Evolutionary conservation across 2,329 filamentous ascomycete genomes (phyloP), one percentile per base, ranked within the genome.

Genomic region (Nothophaeocryptopus gaeumannii): DNA sequence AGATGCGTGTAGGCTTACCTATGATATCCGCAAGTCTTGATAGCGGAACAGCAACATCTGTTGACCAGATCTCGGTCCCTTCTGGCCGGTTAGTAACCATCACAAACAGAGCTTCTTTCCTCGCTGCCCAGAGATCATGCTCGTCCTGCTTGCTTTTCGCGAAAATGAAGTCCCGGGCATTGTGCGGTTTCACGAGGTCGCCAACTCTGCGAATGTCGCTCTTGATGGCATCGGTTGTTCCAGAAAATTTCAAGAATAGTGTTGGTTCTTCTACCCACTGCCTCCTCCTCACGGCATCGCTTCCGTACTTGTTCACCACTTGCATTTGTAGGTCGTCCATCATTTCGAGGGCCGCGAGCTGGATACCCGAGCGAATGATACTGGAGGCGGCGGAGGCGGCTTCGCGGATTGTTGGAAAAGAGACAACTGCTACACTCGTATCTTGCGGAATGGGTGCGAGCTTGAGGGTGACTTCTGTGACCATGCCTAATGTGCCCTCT

Each of bases 281-380:
- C 12, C 83, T 84, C 7, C 81, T 78, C 0, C 86, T 89, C 3
- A 82, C 81, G 1, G 86, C 85, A 9, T 85, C 81, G 41, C 54
- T 59, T 5, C 57, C 57, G 31, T 58, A 47, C 45, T 83, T 75
- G 70, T 93, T 93, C 64, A 93, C 84, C 0, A 92, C 86, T 56
- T 76, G 79, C 88, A 93, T 93, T 69, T 59, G 87, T 3, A 92
- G 85, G 50, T 93, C 88, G 64, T 93, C 88, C 86, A 93, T 89
- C 59, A 93, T 83, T 70, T 93, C 88, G 81, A 91, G 85, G 3
- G 85, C 85, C 0, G 84, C 86, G 5, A 91, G 78, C 0, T 85
- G 86, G 3, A 90, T 76, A 0, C 85, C 87, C 1, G 82, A 78
- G 60, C 86, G 82, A 77, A 92, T 86, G n/a, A 92, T 81, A 42